A percentile compares a stretch with the other conserved stretches of the same genome.
phyloP scores from a whole-genome alignment of 2,329 filamentous ascomycete species.

The Sclerotiophoma versabilis region DNA sequence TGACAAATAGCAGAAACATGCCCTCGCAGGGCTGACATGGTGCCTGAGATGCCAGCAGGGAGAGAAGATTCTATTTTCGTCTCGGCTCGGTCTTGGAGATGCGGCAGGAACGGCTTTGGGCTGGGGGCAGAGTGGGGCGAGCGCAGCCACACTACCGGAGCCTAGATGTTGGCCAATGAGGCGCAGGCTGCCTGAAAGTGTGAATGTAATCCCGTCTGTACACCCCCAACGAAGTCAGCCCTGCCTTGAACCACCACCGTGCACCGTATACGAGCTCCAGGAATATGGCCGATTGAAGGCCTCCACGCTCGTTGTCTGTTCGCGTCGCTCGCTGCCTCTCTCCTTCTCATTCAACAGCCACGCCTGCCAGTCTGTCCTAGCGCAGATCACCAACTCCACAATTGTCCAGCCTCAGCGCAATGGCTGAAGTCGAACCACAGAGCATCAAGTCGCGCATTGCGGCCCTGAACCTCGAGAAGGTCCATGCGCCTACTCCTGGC shows the following conservation, averaged over 20 bases:
- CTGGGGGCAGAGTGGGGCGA: conserved; percentile 22
- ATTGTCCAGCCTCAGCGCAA: conserved; percentile 23
- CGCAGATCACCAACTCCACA: conserved; percentile 14
- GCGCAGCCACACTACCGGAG: conserved; percentile 12
- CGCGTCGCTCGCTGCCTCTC: conserved; percentile 7
- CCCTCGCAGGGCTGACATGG: background rate
- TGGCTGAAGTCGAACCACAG: conserved; percentile 41
- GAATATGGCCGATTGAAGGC: background rate
- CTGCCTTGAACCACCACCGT: conserved; percentile 1
- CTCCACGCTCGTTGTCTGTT: conserved; percentile 1
- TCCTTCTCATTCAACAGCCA: conserved; percentile 6
- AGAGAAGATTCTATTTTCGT: conserved; percentile 14
- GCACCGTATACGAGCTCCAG: background rate
- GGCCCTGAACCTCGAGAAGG: conserved; percentile 56
- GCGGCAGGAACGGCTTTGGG: conserved; percentile 28
- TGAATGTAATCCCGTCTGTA: conserved; percentile 11
- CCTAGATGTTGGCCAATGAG: conserved; percentile 20
- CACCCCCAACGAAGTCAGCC: conserved; percentile 5
- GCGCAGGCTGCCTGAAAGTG: conserved; percentile 17
- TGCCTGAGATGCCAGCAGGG: background rate
- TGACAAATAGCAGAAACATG: background rate
- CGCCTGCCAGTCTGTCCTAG: conserved; percentile 3
- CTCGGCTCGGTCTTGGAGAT: conserved; percentile 16
- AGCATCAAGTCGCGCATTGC: conserved; percentile 57
- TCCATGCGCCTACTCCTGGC: conserved; percentile 48